Percentiles rank a stretch among this genome's conserved stretches.
Conservation (phyloP, 805 yeast species). For the Wickerhamiella australiensis region DNA sequence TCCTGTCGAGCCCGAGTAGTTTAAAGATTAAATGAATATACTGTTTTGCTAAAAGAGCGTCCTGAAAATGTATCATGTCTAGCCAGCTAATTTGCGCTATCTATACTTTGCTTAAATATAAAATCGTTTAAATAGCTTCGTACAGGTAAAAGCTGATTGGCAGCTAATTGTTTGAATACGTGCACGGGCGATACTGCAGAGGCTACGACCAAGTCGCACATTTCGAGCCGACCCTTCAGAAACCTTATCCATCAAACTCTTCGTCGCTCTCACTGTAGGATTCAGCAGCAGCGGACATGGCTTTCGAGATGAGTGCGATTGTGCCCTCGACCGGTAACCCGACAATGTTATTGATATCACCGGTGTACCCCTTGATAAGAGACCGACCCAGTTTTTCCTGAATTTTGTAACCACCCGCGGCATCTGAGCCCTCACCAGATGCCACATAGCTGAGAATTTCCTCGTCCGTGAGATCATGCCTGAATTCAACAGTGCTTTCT, state of each 20-base stretch:
- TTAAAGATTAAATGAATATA: background rate
- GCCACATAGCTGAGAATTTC: constrained; percentile 50
- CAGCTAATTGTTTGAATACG: background rate
- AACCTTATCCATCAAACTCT: constrained; percentile 3
- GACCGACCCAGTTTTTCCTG: constrained; percentile 47
- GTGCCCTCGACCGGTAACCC: constrained; percentile 69
- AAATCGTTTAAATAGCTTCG: too few species aligned
- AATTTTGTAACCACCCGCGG: constrained; percentile 86
- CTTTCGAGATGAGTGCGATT: constrained; percentile 33
- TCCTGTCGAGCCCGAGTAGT: background rate
- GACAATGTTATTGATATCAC: constrained; percentile 78
- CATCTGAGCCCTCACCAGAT: constrained; percentile 61
- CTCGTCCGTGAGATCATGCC: constrained; percentile 37
- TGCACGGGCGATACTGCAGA: too few species aligned
- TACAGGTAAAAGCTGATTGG: too few species aligned
- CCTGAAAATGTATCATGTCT: too few species aligned
- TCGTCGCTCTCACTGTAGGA: constrained; percentile 18
- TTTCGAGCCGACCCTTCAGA: too few species aligned
- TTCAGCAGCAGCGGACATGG: constrained; percentile 22
- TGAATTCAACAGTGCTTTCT: constrained; percentile 32
- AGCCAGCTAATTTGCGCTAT: too few species aligned
- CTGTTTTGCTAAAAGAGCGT: background rate
- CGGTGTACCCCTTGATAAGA: constrained; percentile 49
- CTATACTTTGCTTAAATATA: too few species aligned
- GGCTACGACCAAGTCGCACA: too few species aligned